phyloP scores from a whole-genome alignment of 176 grass and related monocot species.

The Oryza officinalis region DNA sequence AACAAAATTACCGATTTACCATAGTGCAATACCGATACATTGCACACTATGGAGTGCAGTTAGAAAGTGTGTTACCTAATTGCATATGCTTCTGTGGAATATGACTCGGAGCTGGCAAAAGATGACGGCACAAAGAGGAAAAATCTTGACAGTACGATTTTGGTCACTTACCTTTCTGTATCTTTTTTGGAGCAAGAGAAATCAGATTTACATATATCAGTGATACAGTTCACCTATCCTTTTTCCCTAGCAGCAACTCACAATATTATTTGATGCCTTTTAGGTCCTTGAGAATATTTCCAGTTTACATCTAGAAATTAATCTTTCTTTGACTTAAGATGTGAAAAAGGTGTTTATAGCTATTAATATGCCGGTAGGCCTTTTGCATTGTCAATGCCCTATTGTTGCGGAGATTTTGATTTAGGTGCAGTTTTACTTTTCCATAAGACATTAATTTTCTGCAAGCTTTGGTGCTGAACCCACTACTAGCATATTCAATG shows the following conservation, averaged over 20 bases:
- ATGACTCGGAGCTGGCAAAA: not conserved
- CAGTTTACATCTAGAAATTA: constrained; percentile 8
- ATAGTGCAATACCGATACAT: not conserved
- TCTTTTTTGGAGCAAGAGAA: not conserved
- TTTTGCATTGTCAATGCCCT: not conserved
- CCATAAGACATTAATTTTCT: not conserved
- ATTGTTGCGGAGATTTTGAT: not conserved
- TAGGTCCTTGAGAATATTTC: not conserved
- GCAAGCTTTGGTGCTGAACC: constrained; percentile 4
- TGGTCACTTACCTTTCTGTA: not conserved
- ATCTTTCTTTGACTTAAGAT: not conserved
- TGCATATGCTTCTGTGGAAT: not conserved
- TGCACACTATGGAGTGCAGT: not conserved
- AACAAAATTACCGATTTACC: not conserved
- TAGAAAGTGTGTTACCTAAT: not conserved
- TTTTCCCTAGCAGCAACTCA: not conserved
- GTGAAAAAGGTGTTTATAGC: not conserved
- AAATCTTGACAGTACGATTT: not conserved
- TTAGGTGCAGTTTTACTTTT: not conserved
- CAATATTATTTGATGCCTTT: not conserved
- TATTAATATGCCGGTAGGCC: not conserved
- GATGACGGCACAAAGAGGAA: not conserved
- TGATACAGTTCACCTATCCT: not conserved
- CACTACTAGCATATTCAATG: not conserved
- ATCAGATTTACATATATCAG: not conserved